Percentiles rank a stretch among this genome's conserved stretches.
Evolutionary conservation across 306 rosid species (phyloP).

Genomic region (Arachis stenosperma): DNA sequence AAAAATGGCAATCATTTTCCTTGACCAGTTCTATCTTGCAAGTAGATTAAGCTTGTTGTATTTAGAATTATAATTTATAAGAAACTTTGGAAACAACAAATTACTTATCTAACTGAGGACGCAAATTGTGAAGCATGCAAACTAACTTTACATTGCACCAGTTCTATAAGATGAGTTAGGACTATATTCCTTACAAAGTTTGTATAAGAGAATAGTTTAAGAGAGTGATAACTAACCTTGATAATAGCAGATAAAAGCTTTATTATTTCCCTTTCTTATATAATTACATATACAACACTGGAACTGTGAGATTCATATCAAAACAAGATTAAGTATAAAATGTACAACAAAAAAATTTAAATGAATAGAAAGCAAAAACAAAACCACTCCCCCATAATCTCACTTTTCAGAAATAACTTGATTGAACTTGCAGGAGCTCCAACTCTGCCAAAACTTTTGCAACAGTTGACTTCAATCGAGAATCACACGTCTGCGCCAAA

Average conservation of each 20-base stretch:
- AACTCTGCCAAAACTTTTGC: conserved; percentile 67
- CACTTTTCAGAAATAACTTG: conserved; percentile 62
- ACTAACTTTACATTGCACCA: no score
- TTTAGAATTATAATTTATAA: no score
- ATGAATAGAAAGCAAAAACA: conserved; percentile 8
- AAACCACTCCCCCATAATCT: background rate
- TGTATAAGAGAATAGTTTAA: background rate
- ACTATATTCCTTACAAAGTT: background rate
- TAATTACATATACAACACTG: conserved; percentile 13
- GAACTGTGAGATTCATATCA: conserved; percentile 7
- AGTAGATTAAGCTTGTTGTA: no score
- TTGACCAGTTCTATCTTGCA: no score
- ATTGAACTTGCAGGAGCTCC: conserved; percentile 68
- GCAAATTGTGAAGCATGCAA: no score
- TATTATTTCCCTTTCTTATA: background rate
- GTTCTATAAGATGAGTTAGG: background rate
- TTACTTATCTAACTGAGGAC: no score
- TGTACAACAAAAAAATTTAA: conserved; percentile 31
- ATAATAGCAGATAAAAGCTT: background rate
- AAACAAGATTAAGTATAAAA: conserved; percentile 10
- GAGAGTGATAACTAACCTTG: conserved; percentile 18
- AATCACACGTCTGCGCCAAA: conserved; percentile 64
- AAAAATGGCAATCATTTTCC: no score
- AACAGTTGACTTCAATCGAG: conserved; percentile 61
- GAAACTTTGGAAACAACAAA: no score